These are phyloP conservation scores for Paramyrothecium roridum DNA, from an alignment of 2,329 filamentous ascomycete genomes.

Conservation along the genomic window DNA sequence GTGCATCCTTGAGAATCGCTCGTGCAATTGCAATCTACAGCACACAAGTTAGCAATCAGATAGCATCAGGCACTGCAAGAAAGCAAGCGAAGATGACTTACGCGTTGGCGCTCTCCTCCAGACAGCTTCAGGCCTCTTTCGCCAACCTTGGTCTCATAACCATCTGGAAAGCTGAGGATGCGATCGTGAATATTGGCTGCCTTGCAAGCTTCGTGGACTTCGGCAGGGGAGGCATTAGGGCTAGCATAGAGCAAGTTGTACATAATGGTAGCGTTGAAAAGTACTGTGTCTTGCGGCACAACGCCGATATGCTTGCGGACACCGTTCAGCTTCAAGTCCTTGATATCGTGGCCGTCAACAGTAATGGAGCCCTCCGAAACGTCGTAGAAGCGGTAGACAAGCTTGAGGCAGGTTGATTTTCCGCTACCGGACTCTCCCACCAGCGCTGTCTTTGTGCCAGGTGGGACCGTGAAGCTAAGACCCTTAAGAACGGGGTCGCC, in stretches of 20 bases:
- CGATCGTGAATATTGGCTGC: conserved; percentile 53
- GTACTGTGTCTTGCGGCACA: conserved; percentile 40
- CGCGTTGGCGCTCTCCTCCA: conserved; percentile 58
- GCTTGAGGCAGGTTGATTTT: conserved; percentile 46
- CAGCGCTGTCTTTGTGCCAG: conserved; percentile 43
- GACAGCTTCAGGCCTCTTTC: conserved; percentile 52
- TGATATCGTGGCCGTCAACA: conserved; percentile 43
- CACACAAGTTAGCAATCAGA: conserved; percentile 1
- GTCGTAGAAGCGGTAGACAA: conserved; percentile 51
- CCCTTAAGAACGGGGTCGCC: conserved; percentile 32
- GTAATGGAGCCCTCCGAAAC: conserved; percentile 40
- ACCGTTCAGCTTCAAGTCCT: conserved; percentile 35
- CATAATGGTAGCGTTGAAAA: conserved; percentile 53
- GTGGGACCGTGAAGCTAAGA: conserved; percentile 37
- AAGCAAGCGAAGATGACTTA: conserved; percentile 17
- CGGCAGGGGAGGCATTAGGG: conserved; percentile 42
- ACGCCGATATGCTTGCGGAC: conserved; percentile 39
- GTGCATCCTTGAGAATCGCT: conserved; percentile 66
- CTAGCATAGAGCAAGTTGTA: conserved; percentile 54
- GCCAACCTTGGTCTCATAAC: conserved; percentile 50
- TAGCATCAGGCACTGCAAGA: not conserved
- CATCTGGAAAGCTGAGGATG: conserved; percentile 49
- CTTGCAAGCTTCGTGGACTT: conserved; percentile 48
- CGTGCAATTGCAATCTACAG: conserved; percentile 53
- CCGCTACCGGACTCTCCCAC: conserved; percentile 44